phyloP scores from a whole-genome alignment of 371 early-diverging fungal species.

The Circinella umbellata region DNA sequence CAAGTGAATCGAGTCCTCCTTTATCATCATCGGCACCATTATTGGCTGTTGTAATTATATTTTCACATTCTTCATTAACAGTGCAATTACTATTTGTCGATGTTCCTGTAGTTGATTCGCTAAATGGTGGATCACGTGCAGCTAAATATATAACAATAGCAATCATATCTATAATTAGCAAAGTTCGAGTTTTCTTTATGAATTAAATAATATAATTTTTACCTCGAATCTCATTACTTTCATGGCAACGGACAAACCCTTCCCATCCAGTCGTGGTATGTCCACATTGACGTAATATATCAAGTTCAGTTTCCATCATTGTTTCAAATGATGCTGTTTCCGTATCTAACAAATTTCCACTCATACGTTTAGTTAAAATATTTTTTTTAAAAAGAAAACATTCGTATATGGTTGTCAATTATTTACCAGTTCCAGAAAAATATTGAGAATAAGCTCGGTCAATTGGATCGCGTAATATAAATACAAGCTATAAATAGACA shows the following conservation, averaged over 20 bases:
- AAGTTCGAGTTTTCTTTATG: background rate
- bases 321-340: slow-evolving; percentile 34
- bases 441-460: slow-evolving; percentile 62
- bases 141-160: background rate
- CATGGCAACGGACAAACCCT: slow-evolving; percentile 43
- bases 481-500: slow-evolving; percentile 39
- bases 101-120: background rate
- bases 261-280: slow-evolving; percentile 49
- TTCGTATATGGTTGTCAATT: background rate
- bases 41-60: no score
- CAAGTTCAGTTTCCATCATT: slow-evolving; percentile 40
- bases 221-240: slow-evolving; percentile 46
- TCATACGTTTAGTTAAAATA: background rate
- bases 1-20: slow-evolving; percentile 32
- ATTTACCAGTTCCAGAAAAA: slow-evolving; percentile 19
- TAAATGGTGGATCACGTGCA: slow-evolving; percentile 4
- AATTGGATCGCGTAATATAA: slow-evolving; percentile 60
- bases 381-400: no score
- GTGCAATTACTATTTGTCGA: background rate
- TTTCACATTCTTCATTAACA: slow-evolving; percentile 1
- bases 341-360: background rate
- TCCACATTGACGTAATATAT: slow-evolving; percentile 46
- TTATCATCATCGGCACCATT: slow-evolving; percentile 1
- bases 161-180: background rate
- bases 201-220: background rate